phyloP scores from a whole-genome alignment of 2,329 filamentous ascomycete genomes.

The Alternaria infectoria region DNA sequence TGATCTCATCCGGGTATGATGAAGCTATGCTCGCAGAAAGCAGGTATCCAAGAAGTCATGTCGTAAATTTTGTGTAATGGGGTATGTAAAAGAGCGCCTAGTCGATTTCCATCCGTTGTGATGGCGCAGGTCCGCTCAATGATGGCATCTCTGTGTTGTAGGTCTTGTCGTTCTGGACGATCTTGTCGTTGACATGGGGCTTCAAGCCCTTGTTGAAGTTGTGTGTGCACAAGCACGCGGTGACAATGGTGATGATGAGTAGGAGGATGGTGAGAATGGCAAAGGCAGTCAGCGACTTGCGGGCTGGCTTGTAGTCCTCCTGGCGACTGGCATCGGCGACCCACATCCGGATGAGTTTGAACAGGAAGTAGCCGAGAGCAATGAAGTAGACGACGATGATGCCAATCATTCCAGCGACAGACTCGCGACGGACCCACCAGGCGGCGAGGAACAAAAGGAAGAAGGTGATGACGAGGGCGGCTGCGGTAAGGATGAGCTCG shows the following conservation, averaged over 20 bases:
- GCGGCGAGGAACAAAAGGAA: constrained; percentile 84
- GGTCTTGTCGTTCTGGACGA: constrained; percentile 58
- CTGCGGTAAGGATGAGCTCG: constrained; percentile 86
- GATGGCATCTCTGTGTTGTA: constrained; percentile 57
- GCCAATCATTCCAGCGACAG: constrained; percentile 74
- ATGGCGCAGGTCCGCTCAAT: constrained; percentile 53
- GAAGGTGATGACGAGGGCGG: constrained; percentile 90
- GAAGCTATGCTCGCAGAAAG: constrained; percentile 37
- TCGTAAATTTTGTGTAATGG: constrained; percentile 26
- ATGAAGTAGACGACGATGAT: constrained; percentile 88
- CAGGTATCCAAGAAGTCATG: constrained; percentile 30
- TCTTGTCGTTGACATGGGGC: constrained; percentile 74
- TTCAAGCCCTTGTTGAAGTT: constrained; percentile 94
- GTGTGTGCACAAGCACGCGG: constrained; percentile 83
- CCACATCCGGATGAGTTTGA: constrained; percentile 98
- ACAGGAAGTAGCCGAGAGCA: constrained; percentile 92
- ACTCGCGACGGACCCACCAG: constrained; percentile 84
- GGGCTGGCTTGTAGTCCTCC: constrained; percentile 74
- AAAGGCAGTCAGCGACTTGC: constrained; percentile 88
- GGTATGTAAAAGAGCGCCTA: constrained; percentile 25
- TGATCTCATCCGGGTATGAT: constrained; percentile 28
- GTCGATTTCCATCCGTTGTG: constrained; percentile 52
- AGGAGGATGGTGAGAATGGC: constrained; percentile 90
- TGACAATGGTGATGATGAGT: constrained; percentile 85
- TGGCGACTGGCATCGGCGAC: constrained; percentile 57